Percentiles rank a stretch among this genome's conserved stretches.
phyloP scores from a whole-genome alignment of 164 flowering plant species.

The Macadamia tetraphylla region DNA sequence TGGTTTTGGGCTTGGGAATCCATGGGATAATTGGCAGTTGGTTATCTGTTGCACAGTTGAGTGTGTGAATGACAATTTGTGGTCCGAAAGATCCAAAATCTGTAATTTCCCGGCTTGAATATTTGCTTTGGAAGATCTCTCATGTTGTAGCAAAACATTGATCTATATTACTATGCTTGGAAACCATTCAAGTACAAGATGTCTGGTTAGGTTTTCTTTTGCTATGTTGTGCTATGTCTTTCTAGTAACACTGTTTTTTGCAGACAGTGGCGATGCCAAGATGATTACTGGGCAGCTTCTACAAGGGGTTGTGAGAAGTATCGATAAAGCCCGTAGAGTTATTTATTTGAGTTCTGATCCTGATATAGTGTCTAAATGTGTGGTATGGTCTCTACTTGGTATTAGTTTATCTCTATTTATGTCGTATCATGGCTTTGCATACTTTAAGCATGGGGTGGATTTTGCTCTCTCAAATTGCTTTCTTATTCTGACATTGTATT shows the following conservation, averaged over 20 bases:
- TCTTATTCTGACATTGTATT: conserved; percentile 5
- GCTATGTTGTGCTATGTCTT: not conserved
- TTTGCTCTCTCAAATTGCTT: not conserved
- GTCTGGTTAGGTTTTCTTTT: too few species aligned
- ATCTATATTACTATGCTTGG: not conserved
- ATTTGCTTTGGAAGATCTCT: not conserved
- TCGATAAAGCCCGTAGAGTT: conserved; percentile 74
- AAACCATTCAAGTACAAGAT: not conserved
- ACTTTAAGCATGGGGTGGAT: not conserved
- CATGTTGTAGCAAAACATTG: not conserved
- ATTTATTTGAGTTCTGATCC: conserved; percentile 60
- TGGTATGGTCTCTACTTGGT: conserved; percentile 41
- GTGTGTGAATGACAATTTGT: not conserved
- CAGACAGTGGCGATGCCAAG: conserved; percentile 41
- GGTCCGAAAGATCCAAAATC: not conserved
- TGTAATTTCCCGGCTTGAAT: not conserved
- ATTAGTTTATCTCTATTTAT: not conserved
- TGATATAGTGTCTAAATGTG: conserved; percentile 58
- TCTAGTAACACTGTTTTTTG: not conserved
- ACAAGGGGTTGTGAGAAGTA: conserved; percentile 69
- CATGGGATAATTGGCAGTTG: not conserved
- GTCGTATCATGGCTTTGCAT: not conserved
- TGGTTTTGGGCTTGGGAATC: not conserved
- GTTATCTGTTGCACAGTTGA: not conserved
- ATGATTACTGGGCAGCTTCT: conserved; percentile 50